Evolutionary conservation across 2,329 filamentous ascomycete species (phyloP).

Genomic region (Venturia nashicola): DNA sequence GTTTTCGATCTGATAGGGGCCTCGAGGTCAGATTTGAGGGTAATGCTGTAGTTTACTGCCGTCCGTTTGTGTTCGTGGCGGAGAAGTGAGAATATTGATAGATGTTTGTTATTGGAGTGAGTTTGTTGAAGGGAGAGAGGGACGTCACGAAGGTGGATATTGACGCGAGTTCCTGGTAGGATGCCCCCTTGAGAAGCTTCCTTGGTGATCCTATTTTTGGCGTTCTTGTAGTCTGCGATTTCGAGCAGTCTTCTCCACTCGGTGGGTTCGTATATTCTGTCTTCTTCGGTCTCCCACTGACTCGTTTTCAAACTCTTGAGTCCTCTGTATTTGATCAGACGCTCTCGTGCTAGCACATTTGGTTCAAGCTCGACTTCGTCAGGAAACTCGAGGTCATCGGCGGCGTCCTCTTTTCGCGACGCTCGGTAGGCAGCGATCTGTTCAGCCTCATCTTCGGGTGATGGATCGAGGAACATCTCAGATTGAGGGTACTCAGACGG

Average conservation of each 20-base stretch:
- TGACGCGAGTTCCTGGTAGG: conserved; percentile 68
- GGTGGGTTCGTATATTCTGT: conserved; percentile 74
- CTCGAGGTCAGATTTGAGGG: conserved; percentile 64
- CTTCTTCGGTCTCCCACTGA: conserved; percentile 79
- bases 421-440: conserved; percentile 73
- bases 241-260: conserved; percentile 81
- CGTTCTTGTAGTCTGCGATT: conserved; percentile 79
- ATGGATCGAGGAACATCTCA: conserved; percentile 73
- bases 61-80: conserved; percentile 93
- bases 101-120: conserved; percentile 33
- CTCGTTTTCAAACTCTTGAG: conserved; percentile 84
- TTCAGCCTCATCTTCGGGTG: conserved; percentile 71
- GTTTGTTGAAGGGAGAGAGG: conserved; percentile 41
- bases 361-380: conserved; percentile 94
- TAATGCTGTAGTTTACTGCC: conserved; percentile 79
- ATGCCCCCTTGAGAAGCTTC: conserved; percentile 87
- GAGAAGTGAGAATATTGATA: conserved; percentile 74
- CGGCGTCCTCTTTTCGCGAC: conserved; percentile 57
- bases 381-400: conserved; percentile 89
- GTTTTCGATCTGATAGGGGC: conserved; percentile 81
- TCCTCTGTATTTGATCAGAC: conserved; percentile 75
- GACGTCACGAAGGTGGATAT: conserved; percentile 58
- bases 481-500: conserved; percentile 88
- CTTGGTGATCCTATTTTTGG: conserved; percentile 61
- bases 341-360: conserved; percentile 71